Conservation (phyloP, 2,329 filamentous ascomycete species). For the Neofusicoccum parvum region DNA sequence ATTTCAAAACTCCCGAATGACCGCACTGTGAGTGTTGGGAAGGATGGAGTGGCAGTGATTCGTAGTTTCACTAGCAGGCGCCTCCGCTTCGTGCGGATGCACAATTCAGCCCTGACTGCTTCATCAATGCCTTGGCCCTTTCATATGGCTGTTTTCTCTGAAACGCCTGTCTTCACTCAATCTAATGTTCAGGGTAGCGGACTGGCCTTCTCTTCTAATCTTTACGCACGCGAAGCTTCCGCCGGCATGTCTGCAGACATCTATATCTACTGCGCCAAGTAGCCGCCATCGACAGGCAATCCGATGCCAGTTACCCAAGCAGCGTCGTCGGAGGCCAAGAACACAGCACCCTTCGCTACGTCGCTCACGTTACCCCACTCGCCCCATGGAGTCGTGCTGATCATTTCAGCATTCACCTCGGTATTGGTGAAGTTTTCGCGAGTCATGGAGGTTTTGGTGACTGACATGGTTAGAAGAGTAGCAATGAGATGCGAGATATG, state of each 20-base stretch:
- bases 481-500: background rate
- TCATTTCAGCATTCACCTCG: conserved; percentile 10
- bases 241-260: too few relatives aligned
- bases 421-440: conserved; percentile 31
- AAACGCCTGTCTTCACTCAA: background rate
- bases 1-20: background rate
- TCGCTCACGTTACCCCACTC: conserved; percentile 29
- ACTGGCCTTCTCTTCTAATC: background rate
- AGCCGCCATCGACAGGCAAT: conserved; percentile 49
- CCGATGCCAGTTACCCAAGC: conserved; percentile 45
- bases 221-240: too few relatives aligned
- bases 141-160: background rate
- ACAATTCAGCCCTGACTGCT: conserved; percentile 13
- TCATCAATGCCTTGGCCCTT: background rate
- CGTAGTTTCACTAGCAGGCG: conserved; percentile 9
- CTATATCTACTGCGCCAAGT: conserved; percentile 23
- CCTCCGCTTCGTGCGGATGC: background rate
- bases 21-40: conserved; percentile 7
- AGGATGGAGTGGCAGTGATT: conserved; percentile 2
- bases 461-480: conserved; percentile 17
- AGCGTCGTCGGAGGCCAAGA: conserved; percentile 49
- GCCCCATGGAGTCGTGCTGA: conserved; percentile 33
- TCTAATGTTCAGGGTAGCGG: background rate
- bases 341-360: conserved; percentile 40
- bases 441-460: conserved; percentile 39